A percentile compares a stretch with the other conserved stretches of the same genome.
phyloP scores from a whole-genome alignment of 306 rosid species.

The Geum urbanum region DNA sequence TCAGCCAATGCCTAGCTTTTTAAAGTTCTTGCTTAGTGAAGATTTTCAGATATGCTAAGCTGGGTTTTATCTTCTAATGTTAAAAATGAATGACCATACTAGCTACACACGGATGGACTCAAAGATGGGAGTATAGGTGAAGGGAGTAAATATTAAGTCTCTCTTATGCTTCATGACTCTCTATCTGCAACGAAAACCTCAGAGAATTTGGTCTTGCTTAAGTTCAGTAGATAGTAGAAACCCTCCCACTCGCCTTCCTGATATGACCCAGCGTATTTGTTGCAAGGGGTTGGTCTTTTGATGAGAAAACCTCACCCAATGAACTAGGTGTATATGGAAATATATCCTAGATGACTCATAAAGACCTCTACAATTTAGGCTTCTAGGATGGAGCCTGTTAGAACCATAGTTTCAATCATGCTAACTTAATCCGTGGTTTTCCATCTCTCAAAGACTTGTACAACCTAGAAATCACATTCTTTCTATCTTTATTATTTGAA shows the following conservation, averaged over 20 bases:
- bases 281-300: not conserved
- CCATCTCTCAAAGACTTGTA: not conserved
- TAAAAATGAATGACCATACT: not conserved
- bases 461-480: not conserved
- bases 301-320: not conserved
- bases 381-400: not conserved
- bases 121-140: not conserved
- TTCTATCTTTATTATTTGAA: not conserved
- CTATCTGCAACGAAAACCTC: not conserved
- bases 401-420: not conserved
- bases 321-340: not conserved
- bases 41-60: not conserved
- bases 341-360: not conserved
- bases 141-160: not conserved
- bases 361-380: not conserved
- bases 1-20: not conserved
- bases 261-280: not conserved
- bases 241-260: not conserved
- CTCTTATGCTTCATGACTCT: slow-evolving; percentile 1
- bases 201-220: not conserved
- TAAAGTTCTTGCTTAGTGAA: not conserved
- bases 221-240: not conserved
- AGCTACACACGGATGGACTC: not conserved
- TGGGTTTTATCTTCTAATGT: not conserved
- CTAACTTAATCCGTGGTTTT: not conserved